Percentiles rank a stretch among this genome's conserved stretches.
These are phyloP conservation scores for Usnea hakonensis DNA, from an alignment of 495 filamentous ascomycete species.

Conservation along the genomic window DNA sequence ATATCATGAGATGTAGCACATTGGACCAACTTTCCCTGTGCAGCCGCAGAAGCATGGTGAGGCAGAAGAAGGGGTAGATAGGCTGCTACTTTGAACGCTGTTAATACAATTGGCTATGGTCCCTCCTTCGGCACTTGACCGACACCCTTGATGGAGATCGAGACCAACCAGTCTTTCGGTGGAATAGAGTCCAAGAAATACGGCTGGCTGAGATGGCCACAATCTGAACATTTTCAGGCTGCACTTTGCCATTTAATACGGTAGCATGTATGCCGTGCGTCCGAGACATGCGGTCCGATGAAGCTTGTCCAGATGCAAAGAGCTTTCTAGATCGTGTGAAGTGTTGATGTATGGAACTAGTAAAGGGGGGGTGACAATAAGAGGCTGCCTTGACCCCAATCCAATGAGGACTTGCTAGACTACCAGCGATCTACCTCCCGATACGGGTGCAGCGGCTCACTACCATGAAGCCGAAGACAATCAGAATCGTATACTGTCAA, in stretches of 20 bases:
- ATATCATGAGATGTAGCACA: slow-evolving; percentile 61
- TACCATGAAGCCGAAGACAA: background rate
- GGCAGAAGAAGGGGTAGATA: slow-evolving; percentile 34
- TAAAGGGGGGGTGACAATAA: background rate
- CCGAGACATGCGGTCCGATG: background rate
- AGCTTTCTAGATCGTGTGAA: background rate
- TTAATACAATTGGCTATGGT: slow-evolving; percentile 39
- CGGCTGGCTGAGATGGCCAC: background rate
- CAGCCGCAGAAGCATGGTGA: slow-evolving; percentile 48
- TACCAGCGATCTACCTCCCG: background rate
- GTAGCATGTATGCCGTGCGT: background rate
- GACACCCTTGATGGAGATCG: background rate
- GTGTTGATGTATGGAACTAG: background rate
- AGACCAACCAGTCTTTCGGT: no score
- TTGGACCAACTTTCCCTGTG: slow-evolving; percentile 61
- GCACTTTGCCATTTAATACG: background rate
- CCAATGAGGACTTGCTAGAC: background rate
- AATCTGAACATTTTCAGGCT: background rate
- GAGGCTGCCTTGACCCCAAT: background rate
- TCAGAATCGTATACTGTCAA: background rate
- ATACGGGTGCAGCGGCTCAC: background rate
- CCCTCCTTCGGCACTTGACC: slow-evolving; percentile 29
- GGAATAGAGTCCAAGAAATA: no score
- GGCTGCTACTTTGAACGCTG: slow-evolving; percentile 38
- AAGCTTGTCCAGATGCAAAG: no score